Evolutionary conservation across 495 filamentous ascomycete genomes (phyloP).

Genomic region (Oleoguttula mirabilis): DNA sequence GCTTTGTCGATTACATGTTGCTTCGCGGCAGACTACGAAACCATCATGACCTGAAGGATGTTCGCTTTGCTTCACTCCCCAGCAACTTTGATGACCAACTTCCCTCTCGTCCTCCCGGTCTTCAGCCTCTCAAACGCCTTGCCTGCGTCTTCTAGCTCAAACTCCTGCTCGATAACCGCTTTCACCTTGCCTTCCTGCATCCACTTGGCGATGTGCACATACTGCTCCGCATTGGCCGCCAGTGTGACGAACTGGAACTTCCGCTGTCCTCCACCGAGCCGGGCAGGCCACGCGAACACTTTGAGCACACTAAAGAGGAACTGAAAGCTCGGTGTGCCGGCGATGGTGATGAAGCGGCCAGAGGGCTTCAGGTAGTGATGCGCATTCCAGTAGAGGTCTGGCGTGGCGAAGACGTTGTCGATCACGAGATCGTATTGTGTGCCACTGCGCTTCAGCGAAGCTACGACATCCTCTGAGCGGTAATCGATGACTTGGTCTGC

Average conservation of each 20-base stretch:
- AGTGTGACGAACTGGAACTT: constrained; percentile 14
- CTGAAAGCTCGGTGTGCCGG: constrained; percentile 10
- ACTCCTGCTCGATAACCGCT: constrained; percentile 20
- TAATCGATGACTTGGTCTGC: constrained; percentile 25
- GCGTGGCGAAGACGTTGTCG: constrained; percentile 4
- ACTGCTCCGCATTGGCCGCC: constrained; percentile 8
- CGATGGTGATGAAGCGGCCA: constrained; percentile 17
- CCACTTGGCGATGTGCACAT: constrained; percentile 17
- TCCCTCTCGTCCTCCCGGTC: constrained; percentile 23
- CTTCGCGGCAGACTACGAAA: too few relatives aligned
- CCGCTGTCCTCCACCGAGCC: constrained; percentile 23
- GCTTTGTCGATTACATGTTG: too few relatives aligned
- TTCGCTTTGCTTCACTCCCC: too few relatives aligned
- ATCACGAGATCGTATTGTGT: constrained; percentile 17
- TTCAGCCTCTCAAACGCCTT: constrained; percentile 22
- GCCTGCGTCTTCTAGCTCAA: constrained; percentile 15
- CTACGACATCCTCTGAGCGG: constrained; percentile 10
- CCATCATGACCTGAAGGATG: too few relatives aligned
- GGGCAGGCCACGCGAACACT: constrained; percentile 12
- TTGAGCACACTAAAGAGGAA: constrained; percentile 6
- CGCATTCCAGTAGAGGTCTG: constrained; percentile 9
- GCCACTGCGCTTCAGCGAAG: constrained; percentile 9
- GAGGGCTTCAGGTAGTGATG: constrained; percentile 18
- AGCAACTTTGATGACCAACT: constrained; percentile 22
- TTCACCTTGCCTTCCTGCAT: constrained; percentile 24